Base-by-base conservation (phyloP, 2,329 filamentous ascomycete species). In the Microcyclospora pomicola region DNA sequence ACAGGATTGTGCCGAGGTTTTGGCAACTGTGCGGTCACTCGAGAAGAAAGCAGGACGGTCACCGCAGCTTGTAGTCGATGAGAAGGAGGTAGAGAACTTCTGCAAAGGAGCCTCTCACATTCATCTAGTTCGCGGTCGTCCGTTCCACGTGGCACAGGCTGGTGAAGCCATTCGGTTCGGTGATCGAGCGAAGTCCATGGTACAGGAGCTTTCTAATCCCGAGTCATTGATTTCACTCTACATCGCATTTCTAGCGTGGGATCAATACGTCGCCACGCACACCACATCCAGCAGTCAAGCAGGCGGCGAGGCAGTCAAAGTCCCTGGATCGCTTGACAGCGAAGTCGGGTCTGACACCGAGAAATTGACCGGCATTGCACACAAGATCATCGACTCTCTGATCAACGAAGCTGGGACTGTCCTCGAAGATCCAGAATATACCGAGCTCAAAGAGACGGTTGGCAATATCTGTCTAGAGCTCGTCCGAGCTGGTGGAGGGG, bases 71-170 rank as follows among this genome's bases (percentile, higher is more conserved):
- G 45, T 54, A 2, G 70, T 93, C 40, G 69, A 80, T 34, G 67
- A 75, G 33, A 73, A 73, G 37, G 84, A 94, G 50, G 78, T 96
- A 33, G 87, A 94, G 53, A 68, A 81, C 28, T 96, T 95, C 60
- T 96, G 88, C 72, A 95, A 92, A 63, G 92, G 93, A 49, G 88
- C 87, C 35, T 82, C 82, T 34, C 91, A 93, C 56, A 81, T 94
- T 56, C 93, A 91, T 61, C 73, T 96, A 34, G 78, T 96, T 40
- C 81, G 80, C 19, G 75, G 75, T 13, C 62, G 68, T 19, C 63
- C 66, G 2, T 67, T 77, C 34, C 68, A 69, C 28, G 50, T 68
- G n/a, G 59, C 62, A 2, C 56, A 59, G 12, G 49, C 60, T 48
- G 65, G 67, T 33, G 55, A 60, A 35, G 35, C 41, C 27, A 43